A percentile compares a stretch with the other conserved stretches of the same genome.
Conservation (phyloP, 116 monocot genomes). For the Cymodocea nodosa region DNA sequence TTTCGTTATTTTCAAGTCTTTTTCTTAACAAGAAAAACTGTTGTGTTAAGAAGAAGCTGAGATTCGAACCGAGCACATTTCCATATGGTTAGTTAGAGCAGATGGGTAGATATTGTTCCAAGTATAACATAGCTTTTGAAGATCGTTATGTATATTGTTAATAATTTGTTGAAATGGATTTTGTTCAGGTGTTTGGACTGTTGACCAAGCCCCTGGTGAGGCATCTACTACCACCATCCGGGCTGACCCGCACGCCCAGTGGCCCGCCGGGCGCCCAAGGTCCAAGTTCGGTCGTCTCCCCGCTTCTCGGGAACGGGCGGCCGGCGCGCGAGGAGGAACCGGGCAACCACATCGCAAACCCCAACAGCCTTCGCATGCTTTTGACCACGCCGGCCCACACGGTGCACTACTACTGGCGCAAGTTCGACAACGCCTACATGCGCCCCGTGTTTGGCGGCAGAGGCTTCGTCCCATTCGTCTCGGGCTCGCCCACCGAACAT, state of each 20-base stretch:
- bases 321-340: slow-evolving; percentile 16
- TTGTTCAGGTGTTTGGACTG: slow-evolving; percentile 59
- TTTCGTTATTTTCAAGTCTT: no score
- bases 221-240: slow-evolving; percentile 34
- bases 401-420: slow-evolving; percentile 81
- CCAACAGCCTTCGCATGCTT: slow-evolving; percentile 53
- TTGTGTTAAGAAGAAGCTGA: no score
- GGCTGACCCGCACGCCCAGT: slow-evolving; percentile 18
- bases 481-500: slow-evolving; percentile 63
- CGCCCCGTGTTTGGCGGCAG: slow-evolving; percentile 80
- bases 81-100: no score
- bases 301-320: slow-evolving; percentile 15
- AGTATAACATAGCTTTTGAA: no score
- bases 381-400: slow-evolving; percentile 38
- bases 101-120: no score
- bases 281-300: slow-evolving; percentile 32
- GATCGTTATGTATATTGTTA: no score
- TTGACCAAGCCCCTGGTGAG: slow-evolving; percentile 67
- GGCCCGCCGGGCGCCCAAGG: slow-evolving; percentile 36
- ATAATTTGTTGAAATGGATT: background rate
- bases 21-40: no score
- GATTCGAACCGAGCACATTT: no score
- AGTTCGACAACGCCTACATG: slow-evolving; percentile 77
- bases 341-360: slow-evolving; percentile 12
- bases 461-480: slow-evolving; percentile 62